Evolutionary conservation across 2,329 filamentous ascomycete genomes (phyloP), one percentile per base, ranked within the genome.

Genomic region (Teratosphaeriaceae sp.): DNA sequence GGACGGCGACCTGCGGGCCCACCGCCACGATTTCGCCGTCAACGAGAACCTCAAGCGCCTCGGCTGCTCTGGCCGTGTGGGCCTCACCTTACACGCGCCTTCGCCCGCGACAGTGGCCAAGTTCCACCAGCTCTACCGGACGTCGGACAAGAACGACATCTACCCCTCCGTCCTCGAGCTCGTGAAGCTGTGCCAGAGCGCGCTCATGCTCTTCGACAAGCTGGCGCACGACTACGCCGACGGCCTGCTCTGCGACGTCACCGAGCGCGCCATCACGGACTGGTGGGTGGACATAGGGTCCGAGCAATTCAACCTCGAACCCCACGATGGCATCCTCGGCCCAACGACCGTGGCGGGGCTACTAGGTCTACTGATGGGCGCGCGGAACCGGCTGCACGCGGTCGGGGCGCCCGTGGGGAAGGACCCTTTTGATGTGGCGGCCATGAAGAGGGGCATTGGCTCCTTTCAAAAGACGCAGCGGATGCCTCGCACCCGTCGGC

Each of bases 231-330:
- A 89, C 51, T 97, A 94, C 61, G 85, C 87, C 6, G 92, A 98
- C 58, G 92, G 92, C 0, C 68, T 96, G 19, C 75, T 98, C 2
- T 98, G 92, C 62, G 92, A 98, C 66, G 74, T 92, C 33, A 97
- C 92, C 0, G 92, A 98, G 63, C 82, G 77, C 48, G 88, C 89
- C 1, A 80, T 97, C 55, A 84, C 82, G 48, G 86, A 96, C 62
- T 98, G 92, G 92, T 97, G 92, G 92, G 82, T 85, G 1, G 87
- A 95, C 57, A 84, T 96, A 46, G 92, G 92, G 1, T 83, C 82
- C 0, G 90, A 97, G 52, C 83, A 92, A 58, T 96, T 90, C 70
- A 94, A 90, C 43, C 79, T 88, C 24, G 92, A 97, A 63, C 90
- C 92, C 1, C 85, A 84, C 8, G 92, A 98, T 65, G 90, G 90